Conservation (phyloP, 2,329 filamentous ascomycete species). For the Arthrobotrys sinensis region DNA sequence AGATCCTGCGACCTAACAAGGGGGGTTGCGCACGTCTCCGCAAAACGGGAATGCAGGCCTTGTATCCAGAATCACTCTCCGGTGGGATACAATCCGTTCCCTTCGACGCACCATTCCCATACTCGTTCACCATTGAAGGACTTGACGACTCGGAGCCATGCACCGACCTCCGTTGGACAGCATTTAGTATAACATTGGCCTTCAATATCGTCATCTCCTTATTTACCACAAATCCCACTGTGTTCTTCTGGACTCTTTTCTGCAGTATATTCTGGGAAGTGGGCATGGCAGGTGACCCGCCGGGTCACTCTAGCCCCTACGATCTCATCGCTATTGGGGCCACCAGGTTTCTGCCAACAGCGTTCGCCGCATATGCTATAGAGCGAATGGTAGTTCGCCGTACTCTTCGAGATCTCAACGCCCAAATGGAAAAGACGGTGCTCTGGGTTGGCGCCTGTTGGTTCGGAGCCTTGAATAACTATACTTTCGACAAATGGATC, state of each 20-base stretch:
- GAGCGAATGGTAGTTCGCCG: slow-evolving; percentile 86
- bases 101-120: slow-evolving; percentile 92
- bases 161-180: slow-evolving; percentile 83
- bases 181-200: slow-evolving; percentile 84
- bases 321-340: slow-evolving; percentile 82
- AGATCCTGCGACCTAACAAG: slow-evolving; percentile 78
- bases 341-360: slow-evolving; percentile 86
- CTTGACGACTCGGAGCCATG: slow-evolving; percentile 76
- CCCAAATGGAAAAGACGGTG: slow-evolving; percentile 90
- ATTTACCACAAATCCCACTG: slow-evolving; percentile 81
- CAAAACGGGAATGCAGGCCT: slow-evolving; percentile 77
- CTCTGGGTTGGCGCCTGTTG: slow-evolving; percentile 92
- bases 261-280: slow-evolving; percentile 89
- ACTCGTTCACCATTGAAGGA: slow-evolving; percentile 83
- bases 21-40: slow-evolving; percentile 88
- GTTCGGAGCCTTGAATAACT: slow-evolving; percentile 92
- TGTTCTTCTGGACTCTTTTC: slow-evolving; percentile 90
- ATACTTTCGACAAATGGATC: slow-evolving; percentile 89
- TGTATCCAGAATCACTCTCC: slow-evolving; percentile 76
- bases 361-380: slow-evolving; percentile 88
- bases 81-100: slow-evolving; percentile 82
- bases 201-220: slow-evolving; percentile 85
- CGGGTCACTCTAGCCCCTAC: slow-evolving; percentile 77
- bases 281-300: slow-evolving; percentile 89
- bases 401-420: slow-evolving; percentile 79